These are phyloP conservation scores for Drosera capensis DNA, from an alignment of 148 eudicot species.

Conservation along the genomic window DNA sequence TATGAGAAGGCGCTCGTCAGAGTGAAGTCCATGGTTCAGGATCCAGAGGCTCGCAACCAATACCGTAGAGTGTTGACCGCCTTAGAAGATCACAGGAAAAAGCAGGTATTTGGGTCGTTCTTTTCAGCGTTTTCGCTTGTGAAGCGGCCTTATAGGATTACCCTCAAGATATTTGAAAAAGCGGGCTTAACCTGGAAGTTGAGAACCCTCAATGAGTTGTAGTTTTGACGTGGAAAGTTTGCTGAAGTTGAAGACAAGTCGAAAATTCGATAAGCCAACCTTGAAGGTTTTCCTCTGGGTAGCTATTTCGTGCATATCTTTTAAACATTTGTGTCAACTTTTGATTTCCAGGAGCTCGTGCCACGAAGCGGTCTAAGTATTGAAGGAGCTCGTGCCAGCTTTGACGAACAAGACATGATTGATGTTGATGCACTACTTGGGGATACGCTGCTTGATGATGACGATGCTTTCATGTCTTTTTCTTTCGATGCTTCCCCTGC, in stretches of 20 bases:
- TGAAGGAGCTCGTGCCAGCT: conserved; percentile 10
- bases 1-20: conserved; percentile 46
- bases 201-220: no score
- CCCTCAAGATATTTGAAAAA: neutral
- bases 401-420: conserved; percentile 28
- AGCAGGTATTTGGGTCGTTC: conserved; percentile 29
- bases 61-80: conserved; percentile 45
- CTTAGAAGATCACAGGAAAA: conserved; percentile 30
- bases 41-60: conserved; percentile 49
- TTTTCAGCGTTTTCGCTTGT: neutral
- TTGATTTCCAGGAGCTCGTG: conserved; percentile 6
- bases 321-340: no score
- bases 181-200: no score
- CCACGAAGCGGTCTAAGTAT: conserved; percentile 8
- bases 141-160: neutral
- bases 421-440: conserved; percentile 26
- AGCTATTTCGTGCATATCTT: no score
- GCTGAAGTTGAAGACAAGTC: no score
- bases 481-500: no score
- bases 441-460: no score
- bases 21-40: conserved; percentile 54
- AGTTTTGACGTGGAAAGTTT: no score
- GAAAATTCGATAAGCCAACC: no score
- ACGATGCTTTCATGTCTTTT: conserved; percentile 37
- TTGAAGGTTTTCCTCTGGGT: no score